These are phyloP conservation scores for Bipolaris cookei DNA, from an alignment of 2,329 filamentous ascomycete species.

Conservation along the genomic window DNA sequence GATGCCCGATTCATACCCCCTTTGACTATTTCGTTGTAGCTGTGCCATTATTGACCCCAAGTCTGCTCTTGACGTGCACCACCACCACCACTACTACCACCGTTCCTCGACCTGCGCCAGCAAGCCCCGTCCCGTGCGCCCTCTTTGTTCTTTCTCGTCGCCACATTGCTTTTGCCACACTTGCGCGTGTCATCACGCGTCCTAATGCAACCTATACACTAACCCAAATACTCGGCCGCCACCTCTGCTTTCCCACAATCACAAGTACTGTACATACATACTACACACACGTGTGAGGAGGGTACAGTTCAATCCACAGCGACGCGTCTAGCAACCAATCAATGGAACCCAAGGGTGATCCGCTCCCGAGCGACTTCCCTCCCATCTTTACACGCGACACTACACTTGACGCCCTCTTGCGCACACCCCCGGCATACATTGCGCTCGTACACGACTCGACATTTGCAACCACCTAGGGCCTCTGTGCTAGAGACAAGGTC, in stretches of 20 bases:
- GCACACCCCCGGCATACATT: conserved; percentile 10
- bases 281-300: neutral
- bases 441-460: conserved; percentile 9
- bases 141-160: conserved; percentile 6
- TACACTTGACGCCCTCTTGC: conserved; percentile 7
- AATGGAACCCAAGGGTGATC: conserved; percentile 46
- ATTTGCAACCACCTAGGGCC: conserved; percentile 12
- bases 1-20: conserved; percentile 24
- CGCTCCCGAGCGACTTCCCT: conserved; percentile 47
- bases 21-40: neutral
- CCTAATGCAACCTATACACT: neutral
- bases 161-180: conserved; percentile 23
- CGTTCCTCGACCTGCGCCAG: neutral
- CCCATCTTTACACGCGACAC: conserved; percentile 37
- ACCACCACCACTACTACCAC: neutral
- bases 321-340: neutral
- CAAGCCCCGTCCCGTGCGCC: neutral
- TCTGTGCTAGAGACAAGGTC: conserved; percentile 12
- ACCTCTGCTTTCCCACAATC: neutral
- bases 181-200: neutral
- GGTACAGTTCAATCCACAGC: neutral
- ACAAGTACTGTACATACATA: neutral
- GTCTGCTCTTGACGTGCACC: neutral
- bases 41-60: conserved; percentile 6
- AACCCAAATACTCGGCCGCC: neutral